phyloP scores from a whole-genome alignment of 2,329 filamentous ascomycete species.

The Plectosphaerella sp. region DNA sequence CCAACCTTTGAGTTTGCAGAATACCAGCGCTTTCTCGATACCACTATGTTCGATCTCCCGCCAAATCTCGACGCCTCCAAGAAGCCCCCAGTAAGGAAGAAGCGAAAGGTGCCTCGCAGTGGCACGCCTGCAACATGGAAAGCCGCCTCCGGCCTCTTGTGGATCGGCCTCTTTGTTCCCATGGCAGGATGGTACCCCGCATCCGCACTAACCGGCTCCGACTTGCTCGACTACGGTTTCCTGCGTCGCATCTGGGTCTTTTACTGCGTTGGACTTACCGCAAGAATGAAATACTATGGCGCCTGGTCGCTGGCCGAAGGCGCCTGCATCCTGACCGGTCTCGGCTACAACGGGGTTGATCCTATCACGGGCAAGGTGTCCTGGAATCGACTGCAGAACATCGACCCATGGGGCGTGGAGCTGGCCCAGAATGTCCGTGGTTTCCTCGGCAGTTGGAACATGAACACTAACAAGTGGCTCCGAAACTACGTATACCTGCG shows the following conservation, averaged over 20 bases:
- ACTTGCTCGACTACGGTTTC: constrained; percentile 65
- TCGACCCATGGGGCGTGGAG: constrained; percentile 82
- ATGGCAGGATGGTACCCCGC: constrained; percentile 65
- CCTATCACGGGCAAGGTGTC: constrained; percentile 76
- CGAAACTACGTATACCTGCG: constrained; percentile 93
- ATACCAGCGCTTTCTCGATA: constrained; percentile 89
- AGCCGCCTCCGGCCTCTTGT: constrained; percentile 65
- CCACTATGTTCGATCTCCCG: constrained; percentile 87
- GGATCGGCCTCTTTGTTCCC: constrained; percentile 75
- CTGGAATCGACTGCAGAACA: constrained; percentile 86
- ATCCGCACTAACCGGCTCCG: constrained; percentile 57
- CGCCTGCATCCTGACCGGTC: constrained; percentile 85
- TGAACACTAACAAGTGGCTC: constrained; percentile 97
- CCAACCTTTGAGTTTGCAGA: constrained; percentile 94
- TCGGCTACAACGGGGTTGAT: constrained; percentile 93
- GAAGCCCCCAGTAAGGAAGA: constrained; percentile 80
- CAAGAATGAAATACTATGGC: constrained; percentile 91
- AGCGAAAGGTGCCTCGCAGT: constrained; percentile 88
- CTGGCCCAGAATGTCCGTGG: constrained; percentile 88
- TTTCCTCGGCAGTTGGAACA: constrained; percentile 93
- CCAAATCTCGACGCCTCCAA: constrained; percentile 78
- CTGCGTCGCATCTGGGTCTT: constrained; percentile 71
- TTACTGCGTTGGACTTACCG: constrained; percentile 77
- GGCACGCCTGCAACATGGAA: constrained; percentile 81
- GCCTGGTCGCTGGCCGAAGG: constrained; percentile 94